Evolutionary conservation across 306 rosid species (phyloP).

Genomic region (Casuarina equisetifolia): DNA sequence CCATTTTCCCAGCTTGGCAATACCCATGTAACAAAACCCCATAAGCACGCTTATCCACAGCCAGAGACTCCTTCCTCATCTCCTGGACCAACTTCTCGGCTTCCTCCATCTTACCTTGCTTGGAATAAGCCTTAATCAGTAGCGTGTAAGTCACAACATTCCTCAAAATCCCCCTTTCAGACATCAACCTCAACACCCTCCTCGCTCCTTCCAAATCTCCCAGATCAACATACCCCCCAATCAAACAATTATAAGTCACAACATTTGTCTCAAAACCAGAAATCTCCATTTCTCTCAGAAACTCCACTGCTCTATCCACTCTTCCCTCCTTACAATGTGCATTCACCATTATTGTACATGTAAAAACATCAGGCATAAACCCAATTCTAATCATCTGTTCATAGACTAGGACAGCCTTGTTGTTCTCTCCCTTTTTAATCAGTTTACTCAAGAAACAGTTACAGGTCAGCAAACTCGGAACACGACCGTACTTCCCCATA

Average conservation of each 20-base stretch:
- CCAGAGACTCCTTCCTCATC: conserved; percentile 44
- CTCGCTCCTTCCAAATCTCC: conserved; percentile 60
- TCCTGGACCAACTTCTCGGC: conserved; percentile 59
- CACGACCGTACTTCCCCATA: conserved; percentile 53
- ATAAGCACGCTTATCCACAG: conserved; percentile 61
- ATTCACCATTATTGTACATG: conserved; percentile 59
- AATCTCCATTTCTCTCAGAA: conserved; percentile 59
- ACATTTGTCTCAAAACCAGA: conserved; percentile 55
- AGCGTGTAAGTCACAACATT: conserved; percentile 62
- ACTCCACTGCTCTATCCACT: conserved; percentile 38
- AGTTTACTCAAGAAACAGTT: conserved; percentile 64
- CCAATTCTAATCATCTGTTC: conserved; percentile 58
- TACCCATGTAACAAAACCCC: conserved; percentile 70
- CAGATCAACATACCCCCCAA: conserved; percentile 54
- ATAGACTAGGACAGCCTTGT: conserved; percentile 46
- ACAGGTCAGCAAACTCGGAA: conserved; percentile 73
- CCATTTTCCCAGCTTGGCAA: conserved; percentile 64
- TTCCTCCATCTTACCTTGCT: conserved; percentile 50
- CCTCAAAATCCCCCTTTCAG: conserved; percentile 44
- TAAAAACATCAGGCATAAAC: conserved; percentile 61
- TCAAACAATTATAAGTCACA: conserved; percentile 69
- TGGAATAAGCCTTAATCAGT: conserved; percentile 66
- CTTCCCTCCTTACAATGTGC: conserved; percentile 63
- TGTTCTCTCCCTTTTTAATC: conserved; percentile 44
- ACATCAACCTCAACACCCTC: conserved; percentile 54